Conservation (phyloP, 495 filamentous ascomycete genomes). For the Xylaria telfairii region DNA sequence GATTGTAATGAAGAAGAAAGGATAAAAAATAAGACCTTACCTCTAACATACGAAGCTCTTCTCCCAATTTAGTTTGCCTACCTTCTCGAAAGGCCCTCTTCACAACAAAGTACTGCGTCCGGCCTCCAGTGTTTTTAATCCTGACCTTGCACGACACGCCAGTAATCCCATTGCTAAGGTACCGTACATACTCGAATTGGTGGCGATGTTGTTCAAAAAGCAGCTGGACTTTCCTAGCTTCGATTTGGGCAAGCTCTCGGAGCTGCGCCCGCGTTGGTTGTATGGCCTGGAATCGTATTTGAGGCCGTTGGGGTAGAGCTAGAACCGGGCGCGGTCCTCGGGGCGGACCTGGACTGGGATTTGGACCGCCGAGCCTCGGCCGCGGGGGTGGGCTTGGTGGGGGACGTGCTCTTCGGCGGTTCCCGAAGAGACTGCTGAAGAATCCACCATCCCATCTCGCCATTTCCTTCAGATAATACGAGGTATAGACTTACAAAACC, state of each 20-base stretch:
- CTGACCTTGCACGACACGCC: constrained; percentile 11
- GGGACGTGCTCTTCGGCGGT: background rate
- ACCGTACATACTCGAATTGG: constrained; percentile 1
- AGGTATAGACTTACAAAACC: background rate
- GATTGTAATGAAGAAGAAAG: background rate
- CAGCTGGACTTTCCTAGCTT: background rate
- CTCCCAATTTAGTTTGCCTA: background rate
- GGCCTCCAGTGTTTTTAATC: background rate
- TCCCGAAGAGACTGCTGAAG: background rate
- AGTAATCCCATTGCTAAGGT: background rate
- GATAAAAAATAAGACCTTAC: background rate
- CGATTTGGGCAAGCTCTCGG: background rate
- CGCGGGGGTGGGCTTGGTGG: background rate
- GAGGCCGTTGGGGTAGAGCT: background rate
- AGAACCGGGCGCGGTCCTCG: background rate
- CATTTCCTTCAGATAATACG: background rate
- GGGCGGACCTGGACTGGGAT: background rate
- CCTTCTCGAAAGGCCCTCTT: background rate
- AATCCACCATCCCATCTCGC: background rate
- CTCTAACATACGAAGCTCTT: background rate
- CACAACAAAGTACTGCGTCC: background rate
- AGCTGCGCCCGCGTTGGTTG: background rate
- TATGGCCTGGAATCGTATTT: background rate
- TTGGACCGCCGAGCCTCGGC: background rate
- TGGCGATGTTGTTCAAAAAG: background rate